These are phyloP conservation scores for Trichoderma virens DNA, from an alignment of 495 filamentous ascomycete species.

Conservation along the genomic window DNA sequence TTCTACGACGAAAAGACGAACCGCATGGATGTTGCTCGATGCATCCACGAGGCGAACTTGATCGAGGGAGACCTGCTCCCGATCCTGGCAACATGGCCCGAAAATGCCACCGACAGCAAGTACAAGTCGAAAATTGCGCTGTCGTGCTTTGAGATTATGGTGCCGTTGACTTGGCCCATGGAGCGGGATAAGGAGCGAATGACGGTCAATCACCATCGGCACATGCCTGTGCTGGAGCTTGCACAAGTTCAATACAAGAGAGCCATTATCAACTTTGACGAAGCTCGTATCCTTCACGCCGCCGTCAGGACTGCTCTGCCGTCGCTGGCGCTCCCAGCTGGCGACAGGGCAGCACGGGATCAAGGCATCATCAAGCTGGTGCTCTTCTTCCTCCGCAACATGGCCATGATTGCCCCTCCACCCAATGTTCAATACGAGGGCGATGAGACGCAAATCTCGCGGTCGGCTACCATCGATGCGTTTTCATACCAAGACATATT, in stretches of 20 bases:
- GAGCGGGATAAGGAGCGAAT: constrained; percentile 68
- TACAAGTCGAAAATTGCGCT: constrained; percentile 63
- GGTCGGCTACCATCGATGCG: constrained; percentile 79
- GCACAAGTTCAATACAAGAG: constrained; percentile 86
- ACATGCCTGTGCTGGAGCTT: constrained; percentile 79
- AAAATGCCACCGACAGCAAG: constrained; percentile 61
- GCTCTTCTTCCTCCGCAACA: constrained; percentile 81
- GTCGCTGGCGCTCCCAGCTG: constrained; percentile 69
- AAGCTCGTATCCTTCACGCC: constrained; percentile 65
- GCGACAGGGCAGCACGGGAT: constrained; percentile 71
- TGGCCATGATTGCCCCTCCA: constrained; percentile 73
- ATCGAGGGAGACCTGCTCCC: constrained; percentile 82
- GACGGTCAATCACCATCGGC: constrained; percentile 88
- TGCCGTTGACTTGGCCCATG: constrained; percentile 90
- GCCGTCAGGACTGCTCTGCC: constrained; percentile 76
- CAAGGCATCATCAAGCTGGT: constrained; percentile 91
- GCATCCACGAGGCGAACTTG: constrained; percentile 87
- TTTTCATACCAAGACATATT: constrained; percentile 89
- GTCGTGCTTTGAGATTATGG: constrained; percentile 84
- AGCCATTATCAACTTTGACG: constrained; percentile 72
- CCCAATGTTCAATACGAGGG: constrained; percentile 46
- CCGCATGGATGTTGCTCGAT: constrained; percentile 90
- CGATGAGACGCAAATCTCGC: constrained; percentile 81
- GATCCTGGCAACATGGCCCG: constrained; percentile 76
- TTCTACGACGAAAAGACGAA: constrained; percentile 92